Base-by-base conservation (phyloP, 2,329 filamentous ascomycete species). In the Colletotrichum australisinense region DNA sequence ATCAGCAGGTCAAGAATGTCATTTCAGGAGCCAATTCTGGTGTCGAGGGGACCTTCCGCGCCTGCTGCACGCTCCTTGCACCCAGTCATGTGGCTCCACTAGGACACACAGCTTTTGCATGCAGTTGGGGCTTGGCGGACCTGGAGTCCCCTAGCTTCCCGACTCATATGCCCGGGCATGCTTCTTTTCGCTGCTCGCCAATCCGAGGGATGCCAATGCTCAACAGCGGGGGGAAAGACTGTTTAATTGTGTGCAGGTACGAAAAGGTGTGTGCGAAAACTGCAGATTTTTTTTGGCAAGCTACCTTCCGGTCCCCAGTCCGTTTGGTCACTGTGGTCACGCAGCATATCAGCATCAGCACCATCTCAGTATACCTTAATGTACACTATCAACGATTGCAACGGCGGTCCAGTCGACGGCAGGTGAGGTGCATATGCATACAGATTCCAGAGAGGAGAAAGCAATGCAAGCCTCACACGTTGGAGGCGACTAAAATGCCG, bases 11-110 rank as follows among this genome's bases (percentile, higher is more conserved):
- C 66, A 65, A 64, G 64, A 72, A 68, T 68, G 74, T 62, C 63
- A 71, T 74, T 63, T 62, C 26, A 65, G 53, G 42, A 56, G 64
- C 66, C 42, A 56, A 72, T 28, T 65, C 30, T 73, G 59, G 69
- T 58, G 60, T 55, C 42, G 42, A 49, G 19, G 42, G 42, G 19
- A 42, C 38, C 38, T 42, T 19, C 38, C 16, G 5, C 38, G 38
- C 16, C 16, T 42, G 38, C 38, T 42, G 38, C 38, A 42, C 38
- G 6, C 38, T 42, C 42, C 42, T 49, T 49, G 55, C 56, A 53
- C 22, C 67, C 69, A 75, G 74, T 75, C 72, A 75, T 74, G 72
- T 73, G 72, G 72, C 68, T 35, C 71, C 71, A 72, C 49, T 22
- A 53, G 62, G 55, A 60, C 55, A 72, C 59, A 69, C 38, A 63